Evolutionary conservation across 169 alveolate species (phyloP), one percentile per base, ranked within the genome.

Genomic region (Eimeria praecox): DNA sequence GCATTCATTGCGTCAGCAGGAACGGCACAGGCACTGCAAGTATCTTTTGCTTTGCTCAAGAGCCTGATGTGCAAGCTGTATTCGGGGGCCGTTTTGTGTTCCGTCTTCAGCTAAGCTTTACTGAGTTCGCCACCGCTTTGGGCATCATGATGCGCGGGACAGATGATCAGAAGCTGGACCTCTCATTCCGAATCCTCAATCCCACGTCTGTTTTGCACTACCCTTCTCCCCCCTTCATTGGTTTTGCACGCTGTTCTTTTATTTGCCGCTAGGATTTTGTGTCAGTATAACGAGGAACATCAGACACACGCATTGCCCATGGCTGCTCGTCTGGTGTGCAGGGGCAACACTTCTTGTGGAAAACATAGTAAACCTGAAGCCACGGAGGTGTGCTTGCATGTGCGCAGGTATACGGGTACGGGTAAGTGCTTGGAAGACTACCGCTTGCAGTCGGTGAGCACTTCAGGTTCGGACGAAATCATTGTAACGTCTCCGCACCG

Each of bases 91-190:
- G 8, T 52, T 82, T 3, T 20, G 71, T 52, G 75, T 18, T 33
- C 33, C 35, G 14, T 30, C 22, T 30, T n/a, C 92, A 85, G 97
- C 89, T 96, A 69, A 69, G 92, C 73, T 96, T 96, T 87, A 62
- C 90, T n/a, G 97, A 96, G 90, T 96, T 91, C 49, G 94, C 96
- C 56, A 82, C 82, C 6, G 94, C 96, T 24, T 86, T 96, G 88
- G 97, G 97, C 75, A 38, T 92, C 64, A 96, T 96, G 97, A 91
- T 96, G 95, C 78, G 95, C 42, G 97, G 97, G 22, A 90, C 73
- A 42, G 96, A 94, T 64, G 96, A 96, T 91, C 92, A 96, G 89
- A 93, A 94, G 89, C 87, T 96, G 66, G 82, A 91, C 35, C 78
- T 96, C 64, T 75, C 96, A 40, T 96, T 96, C 96, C 62, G 90